Evolutionary conservation across 768 basidiomycete species (phyloP).

Genomic region (Rickenella mellea): DNA sequence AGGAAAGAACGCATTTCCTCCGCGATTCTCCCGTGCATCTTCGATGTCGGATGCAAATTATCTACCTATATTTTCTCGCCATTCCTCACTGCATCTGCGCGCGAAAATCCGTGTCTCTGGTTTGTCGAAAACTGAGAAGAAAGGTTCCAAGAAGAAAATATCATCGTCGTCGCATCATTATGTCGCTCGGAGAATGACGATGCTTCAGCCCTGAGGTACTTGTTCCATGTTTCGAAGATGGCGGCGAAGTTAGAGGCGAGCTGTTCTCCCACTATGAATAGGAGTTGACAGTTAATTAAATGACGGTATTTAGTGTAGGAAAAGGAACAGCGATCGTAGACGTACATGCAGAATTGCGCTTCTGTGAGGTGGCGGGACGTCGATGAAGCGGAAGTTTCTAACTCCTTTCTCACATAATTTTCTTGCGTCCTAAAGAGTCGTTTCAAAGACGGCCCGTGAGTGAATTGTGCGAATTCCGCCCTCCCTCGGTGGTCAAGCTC

Average conservation of each 20-base stretch:
- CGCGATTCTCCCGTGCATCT: constrained; percentile 41
- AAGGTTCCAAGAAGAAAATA: constrained; percentile 41
- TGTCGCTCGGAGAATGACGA: constrained; percentile 28
- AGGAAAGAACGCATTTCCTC: constrained; percentile 29
- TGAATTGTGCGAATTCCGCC: too few relatives aligned
- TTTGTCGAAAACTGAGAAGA: constrained; percentile 38
- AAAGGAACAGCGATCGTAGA: too few relatives aligned
- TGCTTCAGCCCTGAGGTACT: constrained; percentile 20
- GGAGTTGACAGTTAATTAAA: too few relatives aligned
- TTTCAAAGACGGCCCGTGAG: constrained; percentile 13
- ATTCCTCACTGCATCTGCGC: constrained; percentile 19
- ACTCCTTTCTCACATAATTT: constrained; percentile 12
- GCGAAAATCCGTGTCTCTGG: constrained; percentile 30
- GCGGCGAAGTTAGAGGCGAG: neutral
- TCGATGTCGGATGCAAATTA: constrained; percentile 41
- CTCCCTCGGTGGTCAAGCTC: too few relatives aligned
- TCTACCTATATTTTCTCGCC: constrained; percentile 42
- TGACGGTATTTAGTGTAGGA: too few relatives aligned
- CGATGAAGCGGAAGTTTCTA: constrained; percentile 17
- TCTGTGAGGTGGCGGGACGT: constrained; percentile 14
- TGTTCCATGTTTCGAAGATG: constrained; percentile 33
- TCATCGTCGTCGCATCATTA: constrained; percentile 34
- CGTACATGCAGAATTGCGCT: neutral
- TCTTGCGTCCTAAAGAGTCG: constrained; percentile 25
- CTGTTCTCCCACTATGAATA: too few relatives aligned